Evolutionary conservation across 805 yeast genomes (phyloP).

Genomic region (Spathaspora arborariae): DNA sequence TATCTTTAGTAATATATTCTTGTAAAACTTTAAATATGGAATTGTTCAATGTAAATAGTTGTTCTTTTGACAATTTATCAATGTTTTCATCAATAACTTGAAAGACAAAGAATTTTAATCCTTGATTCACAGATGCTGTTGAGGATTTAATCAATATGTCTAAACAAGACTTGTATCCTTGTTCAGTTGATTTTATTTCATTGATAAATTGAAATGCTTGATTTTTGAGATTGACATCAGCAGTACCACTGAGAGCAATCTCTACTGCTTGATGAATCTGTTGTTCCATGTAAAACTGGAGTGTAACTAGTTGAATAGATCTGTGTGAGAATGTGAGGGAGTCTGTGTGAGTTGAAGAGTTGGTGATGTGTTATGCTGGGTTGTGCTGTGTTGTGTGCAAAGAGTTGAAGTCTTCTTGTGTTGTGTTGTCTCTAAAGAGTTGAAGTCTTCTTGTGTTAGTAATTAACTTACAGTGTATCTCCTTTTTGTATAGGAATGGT

Average conservation of each 20-base stretch:
- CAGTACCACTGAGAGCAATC: constrained; percentile 70
- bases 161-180: constrained; percentile 56
- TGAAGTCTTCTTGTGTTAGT: too few relatives aligned
- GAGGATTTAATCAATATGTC: constrained; percentile 36
- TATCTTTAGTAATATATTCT: constrained; percentile 11
- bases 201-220: constrained; percentile 51
- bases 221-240: constrained; percentile 57
- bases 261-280: constrained; percentile 88
- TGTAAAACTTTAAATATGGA: constrained; percentile 46
- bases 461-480: too few relatives aligned
- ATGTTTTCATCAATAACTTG: constrained; percentile 66
- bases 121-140: constrained; percentile 37
- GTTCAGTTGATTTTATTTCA: constrained; percentile 49
- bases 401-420: too few relatives aligned
- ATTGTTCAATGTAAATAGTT: constrained; percentile 43
- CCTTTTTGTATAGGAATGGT: too few relatives aligned
- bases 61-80: constrained; percentile 40
- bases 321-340: neutral
- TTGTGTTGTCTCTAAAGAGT: too few relatives aligned
- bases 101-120: constrained; percentile 60
- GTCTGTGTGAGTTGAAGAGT: neutral
- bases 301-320: neutral
- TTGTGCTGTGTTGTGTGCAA: too few relatives aligned
- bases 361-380: too few relatives aligned
- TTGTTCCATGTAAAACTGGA: constrained; percentile 32